These are phyloP conservation scores for Sabuloglossum arenarium DNA, from an alignment of 495 filamentous ascomycete species.

Conservation along the genomic window DNA sequence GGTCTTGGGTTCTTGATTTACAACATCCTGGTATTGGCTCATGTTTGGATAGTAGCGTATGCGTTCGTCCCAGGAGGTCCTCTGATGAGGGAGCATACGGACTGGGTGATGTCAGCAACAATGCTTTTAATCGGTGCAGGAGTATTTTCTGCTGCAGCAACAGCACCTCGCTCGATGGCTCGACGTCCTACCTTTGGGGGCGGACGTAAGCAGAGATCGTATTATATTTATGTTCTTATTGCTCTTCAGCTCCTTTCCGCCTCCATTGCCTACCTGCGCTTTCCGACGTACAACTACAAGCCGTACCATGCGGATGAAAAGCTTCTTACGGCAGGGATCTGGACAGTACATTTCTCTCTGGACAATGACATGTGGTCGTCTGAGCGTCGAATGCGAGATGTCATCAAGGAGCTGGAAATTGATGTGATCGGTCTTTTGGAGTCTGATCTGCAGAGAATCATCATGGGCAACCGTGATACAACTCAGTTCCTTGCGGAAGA, in stretches of 20 bases:
- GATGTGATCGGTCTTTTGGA: slow-evolving; percentile 91
- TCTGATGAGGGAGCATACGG: slow-evolving; percentile 80
- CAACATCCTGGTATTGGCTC: slow-evolving; percentile 78
- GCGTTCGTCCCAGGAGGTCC: slow-evolving; percentile 97
- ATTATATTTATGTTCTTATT: slow-evolving; percentile 54
- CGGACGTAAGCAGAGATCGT: slow-evolving; percentile 34
- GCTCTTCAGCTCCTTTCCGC: slow-evolving; percentile 59
- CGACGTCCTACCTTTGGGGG: slow-evolving; percentile 32
- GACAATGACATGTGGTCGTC: slow-evolving; percentile 99
- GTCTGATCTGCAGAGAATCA: slow-evolving; percentile 86
- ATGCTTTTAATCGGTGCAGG: slow-evolving; percentile 76
- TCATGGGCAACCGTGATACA: slow-evolving; percentile 97
- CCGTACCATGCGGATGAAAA: slow-evolving; percentile 80
- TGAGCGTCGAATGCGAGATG: slow-evolving; percentile 78
- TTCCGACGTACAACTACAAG: slow-evolving; percentile 78
- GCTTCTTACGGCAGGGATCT: slow-evolving; percentile 80
- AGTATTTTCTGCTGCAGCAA: slow-evolving; percentile 53
- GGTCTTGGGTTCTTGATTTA: slow-evolving; percentile 76
- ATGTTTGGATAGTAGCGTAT: slow-evolving; percentile 97
- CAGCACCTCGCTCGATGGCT: slow-evolving; percentile 17
- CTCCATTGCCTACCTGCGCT: slow-evolving; percentile 72
- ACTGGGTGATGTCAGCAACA: slow-evolving; percentile 74
- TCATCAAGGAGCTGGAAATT: slow-evolving; percentile 82
- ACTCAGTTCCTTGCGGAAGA: slow-evolving; percentile 93
- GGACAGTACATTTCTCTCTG: slow-evolving; percentile 96